Percentiles rank a stretch among this genome's conserved stretches.
phyloP scores from a whole-genome alignment of 805 yeast species.

The Hanseniaspora mollemarum region DNA sequence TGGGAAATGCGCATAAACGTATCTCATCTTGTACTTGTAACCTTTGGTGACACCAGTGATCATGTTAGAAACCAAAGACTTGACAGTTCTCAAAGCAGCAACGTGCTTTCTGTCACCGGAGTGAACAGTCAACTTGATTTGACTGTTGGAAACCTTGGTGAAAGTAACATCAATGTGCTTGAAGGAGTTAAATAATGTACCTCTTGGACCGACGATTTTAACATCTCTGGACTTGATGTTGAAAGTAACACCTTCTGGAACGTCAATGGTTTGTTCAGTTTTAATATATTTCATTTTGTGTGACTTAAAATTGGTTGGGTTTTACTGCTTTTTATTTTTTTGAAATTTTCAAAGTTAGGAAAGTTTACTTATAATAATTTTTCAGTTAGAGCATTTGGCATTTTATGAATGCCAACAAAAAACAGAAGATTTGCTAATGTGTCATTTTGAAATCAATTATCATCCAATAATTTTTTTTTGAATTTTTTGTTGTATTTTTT shows the following conservation, averaged over 20 bases:
- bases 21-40: slow-evolving; percentile 99
- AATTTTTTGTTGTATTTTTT: too few relatives aligned
- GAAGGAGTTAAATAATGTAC: slow-evolving; percentile 78
- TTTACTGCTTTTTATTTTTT: not conserved
- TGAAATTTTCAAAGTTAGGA: not conserved
- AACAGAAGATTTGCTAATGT: too few relatives aligned
- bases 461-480: too few relatives aligned
- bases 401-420: too few relatives aligned
- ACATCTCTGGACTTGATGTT: slow-evolving; percentile 82
- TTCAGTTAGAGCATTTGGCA: too few relatives aligned
- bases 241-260: slow-evolving; percentile 90
- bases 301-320: not conserved
- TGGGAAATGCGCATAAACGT: slow-evolving; percentile 99
- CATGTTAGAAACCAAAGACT: slow-evolving; percentile 86
- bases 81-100: slow-evolving; percentile 82
- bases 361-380: too few relatives aligned
- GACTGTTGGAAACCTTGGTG: slow-evolving; percentile 58
- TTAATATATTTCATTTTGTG: slow-evolving; percentile 65
- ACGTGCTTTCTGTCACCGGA: slow-evolving; percentile 99
- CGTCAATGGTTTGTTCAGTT: slow-evolving; percentile 69
- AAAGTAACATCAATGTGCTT: slow-evolving; percentile 93
- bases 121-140: slow-evolving; percentile 83
- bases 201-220: slow-evolving; percentile 96
- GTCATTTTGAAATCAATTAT: too few relatives aligned
- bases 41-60: slow-evolving; percentile 98